A percentile compares a stretch with the other conserved stretches of the same genome.
Conservation (phyloP, 169 alveolate species). For the Plasmodium ovale region DNA sequence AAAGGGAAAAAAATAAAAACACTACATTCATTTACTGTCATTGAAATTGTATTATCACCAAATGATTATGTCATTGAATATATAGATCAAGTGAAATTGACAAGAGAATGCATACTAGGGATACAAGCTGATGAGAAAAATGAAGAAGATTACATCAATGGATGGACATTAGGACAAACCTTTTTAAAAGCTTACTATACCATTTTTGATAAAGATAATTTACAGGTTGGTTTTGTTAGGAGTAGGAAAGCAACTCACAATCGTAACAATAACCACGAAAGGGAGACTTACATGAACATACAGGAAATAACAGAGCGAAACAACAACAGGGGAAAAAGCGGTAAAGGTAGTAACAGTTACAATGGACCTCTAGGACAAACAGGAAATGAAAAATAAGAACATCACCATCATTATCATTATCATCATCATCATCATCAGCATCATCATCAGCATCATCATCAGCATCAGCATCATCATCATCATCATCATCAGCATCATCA, state of each 20-base stretch:
- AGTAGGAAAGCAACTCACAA: too few species aligned
- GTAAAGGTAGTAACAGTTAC: conserved; percentile 11
- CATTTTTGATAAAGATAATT: conserved; percentile 84
- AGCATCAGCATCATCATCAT: too few species aligned
- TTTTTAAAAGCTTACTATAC: conserved; percentile 83
- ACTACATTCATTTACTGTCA: conserved; percentile 43
- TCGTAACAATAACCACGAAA: too few species aligned
- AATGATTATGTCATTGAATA: conserved; percentile 84
- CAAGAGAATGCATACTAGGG: conserved; percentile 79
- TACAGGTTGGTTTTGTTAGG: conserved; percentile 83
- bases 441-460: too few species aligned
- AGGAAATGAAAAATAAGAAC: too few species aligned
- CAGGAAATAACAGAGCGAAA: too few species aligned
- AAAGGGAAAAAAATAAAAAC: conserved; percentile 31
- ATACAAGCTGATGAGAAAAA: conserved; percentile 82
- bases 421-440: too few species aligned
- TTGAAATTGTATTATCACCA: conserved; percentile 81
- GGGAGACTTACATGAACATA: too few species aligned
- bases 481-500: too few species aligned
- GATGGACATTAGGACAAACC: conserved; percentile 77
- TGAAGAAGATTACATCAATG: conserved; percentile 75
- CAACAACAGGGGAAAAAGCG: conserved; percentile 11
- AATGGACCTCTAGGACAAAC: conserved; percentile 31
- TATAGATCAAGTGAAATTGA: conserved; percentile 35
- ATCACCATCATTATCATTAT: too few species aligned